Evolutionary conservation across 164 flowering plant genomes (phyloP).

Genomic region (Kingdonia uniflora): DNA sequence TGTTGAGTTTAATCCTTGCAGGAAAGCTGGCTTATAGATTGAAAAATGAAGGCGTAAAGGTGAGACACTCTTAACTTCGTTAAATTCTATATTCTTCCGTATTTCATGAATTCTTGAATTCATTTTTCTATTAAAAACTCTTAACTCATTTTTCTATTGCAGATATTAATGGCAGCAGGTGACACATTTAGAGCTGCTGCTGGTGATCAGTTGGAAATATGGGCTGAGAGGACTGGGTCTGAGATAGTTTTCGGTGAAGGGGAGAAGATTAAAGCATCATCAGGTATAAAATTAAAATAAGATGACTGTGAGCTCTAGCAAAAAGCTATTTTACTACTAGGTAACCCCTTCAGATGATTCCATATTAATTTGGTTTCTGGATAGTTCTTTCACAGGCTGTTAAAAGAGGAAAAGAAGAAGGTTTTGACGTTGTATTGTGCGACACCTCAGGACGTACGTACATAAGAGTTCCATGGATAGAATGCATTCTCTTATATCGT

Average conservation of each 20-base stretch:
- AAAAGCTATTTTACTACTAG: too few species aligned
- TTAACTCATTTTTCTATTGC: slow-evolving; percentile 11
- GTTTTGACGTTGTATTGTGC: slow-evolving; percentile 77
- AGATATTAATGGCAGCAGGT: slow-evolving; percentile 97
- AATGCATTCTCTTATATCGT: not conserved
- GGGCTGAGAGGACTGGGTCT: slow-evolving; percentile 92
- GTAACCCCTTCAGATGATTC: not conserved
- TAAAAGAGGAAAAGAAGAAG: slow-evolving; percentile 73
- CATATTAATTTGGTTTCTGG: slow-evolving; percentile 44
- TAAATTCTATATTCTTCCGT: too few species aligned
- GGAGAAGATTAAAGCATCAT: slow-evolving; percentile 77
- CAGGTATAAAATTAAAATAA: slow-evolving; percentile 41
- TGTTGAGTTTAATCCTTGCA: slow-evolving; percentile 25
- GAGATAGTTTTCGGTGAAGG: slow-evolving; percentile 79
- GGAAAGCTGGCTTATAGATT: slow-evolving; percentile 89
- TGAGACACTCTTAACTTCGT: slow-evolving; percentile 15
- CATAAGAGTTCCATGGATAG: not conserved
- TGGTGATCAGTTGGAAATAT: slow-evolving; percentile 87
- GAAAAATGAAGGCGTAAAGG: slow-evolving; percentile 87
- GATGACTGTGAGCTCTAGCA: not conserved
- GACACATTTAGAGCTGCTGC: slow-evolving; percentile 99
- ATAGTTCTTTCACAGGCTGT: slow-evolving; percentile 97
- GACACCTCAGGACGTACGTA: slow-evolving; percentile 98
- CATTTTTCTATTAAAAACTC: not conserved
- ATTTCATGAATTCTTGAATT: not conserved